phyloP scores from a whole-genome alignment of 441 rosid genomes.

The Syzygium syzygioides region DNA sequence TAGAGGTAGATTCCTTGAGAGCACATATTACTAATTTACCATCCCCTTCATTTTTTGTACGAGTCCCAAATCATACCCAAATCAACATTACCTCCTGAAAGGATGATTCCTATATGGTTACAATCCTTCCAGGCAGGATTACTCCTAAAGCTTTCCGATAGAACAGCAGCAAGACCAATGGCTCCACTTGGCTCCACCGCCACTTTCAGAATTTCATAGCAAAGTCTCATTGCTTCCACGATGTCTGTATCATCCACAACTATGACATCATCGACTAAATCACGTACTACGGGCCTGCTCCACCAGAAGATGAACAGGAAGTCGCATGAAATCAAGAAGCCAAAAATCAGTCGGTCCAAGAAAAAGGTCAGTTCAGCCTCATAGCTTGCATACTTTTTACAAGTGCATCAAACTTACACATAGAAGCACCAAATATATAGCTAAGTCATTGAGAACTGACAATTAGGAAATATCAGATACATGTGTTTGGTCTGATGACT shows the following conservation, averaged over 20 bases:
- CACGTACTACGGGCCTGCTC: conserved; percentile 73
- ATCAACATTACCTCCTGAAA: conserved; percentile 84
- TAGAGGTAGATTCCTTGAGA: neutral
- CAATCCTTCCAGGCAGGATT: conserved; percentile 49
- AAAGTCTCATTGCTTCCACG: conserved; percentile 77
- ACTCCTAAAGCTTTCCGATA: conserved; percentile 48
- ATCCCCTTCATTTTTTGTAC: conserved; percentile 16
- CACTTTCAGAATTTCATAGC: conserved; percentile 75
- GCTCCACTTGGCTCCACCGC: conserved; percentile 95
- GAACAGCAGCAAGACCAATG: conserved; percentile 84
- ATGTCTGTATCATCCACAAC: conserved; percentile 64
- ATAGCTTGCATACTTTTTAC: neutral
- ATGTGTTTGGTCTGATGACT: neutral
- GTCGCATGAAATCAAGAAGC: neutral
- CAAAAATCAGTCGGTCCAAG: neutral
- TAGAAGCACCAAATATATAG: neutral
- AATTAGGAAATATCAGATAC: neutral
- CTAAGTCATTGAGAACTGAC: neutral
- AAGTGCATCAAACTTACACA: neutral
- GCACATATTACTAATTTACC: neutral
- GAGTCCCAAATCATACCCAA: conserved; percentile 67
- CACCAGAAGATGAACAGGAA: neutral
- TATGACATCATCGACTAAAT: conserved; percentile 67
- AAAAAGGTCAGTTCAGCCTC: neutral
- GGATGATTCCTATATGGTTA: conserved; percentile 57